These are phyloP conservation scores for Fagopyrum homotropicum DNA, from an alignment of 148 eudicot species.

Conservation along the genomic window DNA sequence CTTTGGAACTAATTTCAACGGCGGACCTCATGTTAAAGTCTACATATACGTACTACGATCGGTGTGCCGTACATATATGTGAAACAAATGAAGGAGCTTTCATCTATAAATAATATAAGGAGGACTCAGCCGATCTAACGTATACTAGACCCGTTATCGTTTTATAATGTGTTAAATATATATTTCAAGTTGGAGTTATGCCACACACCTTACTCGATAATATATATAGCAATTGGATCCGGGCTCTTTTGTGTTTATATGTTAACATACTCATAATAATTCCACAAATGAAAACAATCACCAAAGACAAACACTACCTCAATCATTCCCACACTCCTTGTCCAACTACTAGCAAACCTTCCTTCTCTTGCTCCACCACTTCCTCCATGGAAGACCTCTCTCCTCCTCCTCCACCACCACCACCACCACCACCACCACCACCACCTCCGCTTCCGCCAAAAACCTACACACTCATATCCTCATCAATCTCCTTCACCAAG, in stretches of 20 bases:
- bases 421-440: neutral
- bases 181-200: neutral
- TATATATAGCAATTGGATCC: neutral
- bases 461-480: slow-evolving; percentile 58
- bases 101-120: no score
- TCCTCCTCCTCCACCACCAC: neutral
- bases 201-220: neutral
- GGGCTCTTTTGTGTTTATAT: neutral
- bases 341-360: neutral
- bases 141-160: no score
- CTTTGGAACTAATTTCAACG: no score
- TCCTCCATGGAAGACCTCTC: neutral
- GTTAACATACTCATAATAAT: neutral
- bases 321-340: neutral
- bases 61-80: no score
- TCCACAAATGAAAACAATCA: neutral
- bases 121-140: no score
- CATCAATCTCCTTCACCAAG: slow-evolving; percentile 70
- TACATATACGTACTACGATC: no score
- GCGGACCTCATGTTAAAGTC: no score
- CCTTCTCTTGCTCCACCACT: neutral
- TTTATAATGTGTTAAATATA: no score
- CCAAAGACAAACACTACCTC: neutral
- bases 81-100: no score
- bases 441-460: slow-evolving; percentile 30